These are phyloP conservation scores for Actinomucor elegans DNA, from an alignment of 371 early-diverging fungal species.

Conservation along the genomic window DNA sequence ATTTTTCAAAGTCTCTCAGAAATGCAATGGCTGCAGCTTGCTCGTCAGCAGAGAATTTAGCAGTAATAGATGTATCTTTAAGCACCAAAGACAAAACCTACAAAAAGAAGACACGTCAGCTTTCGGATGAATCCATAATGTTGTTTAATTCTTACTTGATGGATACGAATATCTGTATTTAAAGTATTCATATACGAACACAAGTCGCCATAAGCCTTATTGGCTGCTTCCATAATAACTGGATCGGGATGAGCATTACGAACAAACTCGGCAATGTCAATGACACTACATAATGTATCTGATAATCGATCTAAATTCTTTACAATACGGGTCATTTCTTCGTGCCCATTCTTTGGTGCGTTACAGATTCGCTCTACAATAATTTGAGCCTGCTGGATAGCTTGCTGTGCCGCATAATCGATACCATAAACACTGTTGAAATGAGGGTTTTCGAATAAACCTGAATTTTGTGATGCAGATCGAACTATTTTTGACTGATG, in stretches of 20 bases:
- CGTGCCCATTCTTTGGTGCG: constrained; percentile 55
- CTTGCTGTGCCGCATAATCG: constrained; percentile 41
- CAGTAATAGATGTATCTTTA: constrained; percentile 54
- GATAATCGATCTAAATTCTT: constrained; percentile 88
- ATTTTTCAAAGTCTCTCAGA: constrained; percentile 90
- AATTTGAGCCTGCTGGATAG: constrained; percentile 52
- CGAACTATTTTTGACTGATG: not conserved
- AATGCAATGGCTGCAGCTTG: constrained; percentile 80
- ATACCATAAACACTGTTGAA: constrained; percentile 37
- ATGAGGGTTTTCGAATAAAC: constrained; percentile 41
- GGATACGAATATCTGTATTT: constrained; percentile 87
- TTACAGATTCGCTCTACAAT: constrained; percentile 60
- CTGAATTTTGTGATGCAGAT: not conserved
- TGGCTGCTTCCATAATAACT: constrained; percentile 72
- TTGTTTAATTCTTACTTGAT: constrained; percentile 50
- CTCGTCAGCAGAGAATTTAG: constrained; percentile 67
- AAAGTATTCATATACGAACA: constrained; percentile 88
- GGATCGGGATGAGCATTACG: constrained; percentile 86
- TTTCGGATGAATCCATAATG: not conserved
- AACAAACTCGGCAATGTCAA: constrained; percentile 93
- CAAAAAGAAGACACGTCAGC: not conserved
- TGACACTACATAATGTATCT: constrained; percentile 86
- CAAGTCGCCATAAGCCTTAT: constrained; percentile 73
- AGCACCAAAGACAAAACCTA: constrained; percentile 70
- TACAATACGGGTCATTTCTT: constrained; percentile 70